phyloP scores from a whole-genome alignment of 1,284 basidiomycete species.

The Prillingera fragicola region DNA sequence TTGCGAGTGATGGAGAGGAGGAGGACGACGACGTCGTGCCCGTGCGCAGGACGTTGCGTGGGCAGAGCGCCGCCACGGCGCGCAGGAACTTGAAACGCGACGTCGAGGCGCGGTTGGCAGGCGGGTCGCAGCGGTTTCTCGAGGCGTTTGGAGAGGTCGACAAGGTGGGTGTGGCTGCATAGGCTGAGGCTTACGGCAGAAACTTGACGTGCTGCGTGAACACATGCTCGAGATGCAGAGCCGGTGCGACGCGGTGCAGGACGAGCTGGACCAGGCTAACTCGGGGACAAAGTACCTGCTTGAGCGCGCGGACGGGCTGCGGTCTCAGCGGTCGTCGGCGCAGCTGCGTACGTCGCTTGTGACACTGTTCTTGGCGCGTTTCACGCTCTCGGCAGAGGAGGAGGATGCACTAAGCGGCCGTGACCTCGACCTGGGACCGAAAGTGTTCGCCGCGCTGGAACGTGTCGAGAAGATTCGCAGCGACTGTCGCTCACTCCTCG shows the following conservation, averaged over 20 bases:
- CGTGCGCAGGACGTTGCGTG: slow-evolving; percentile 34
- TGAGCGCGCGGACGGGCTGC: slow-evolving; percentile 75
- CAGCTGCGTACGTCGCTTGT: slow-evolving; percentile 63
- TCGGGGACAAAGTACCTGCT: slow-evolving; percentile 75
- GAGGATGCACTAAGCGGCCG: slow-evolving; percentile 67
- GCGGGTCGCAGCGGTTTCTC: slow-evolving; percentile 74
- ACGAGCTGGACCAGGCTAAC: slow-evolving; percentile 67
- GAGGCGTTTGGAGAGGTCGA: slow-evolving; percentile 79
- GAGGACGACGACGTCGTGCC: slow-evolving; percentile 31
- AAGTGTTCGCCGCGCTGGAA: slow-evolving; percentile 80
- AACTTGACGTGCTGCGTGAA: slow-evolving; percentile 66
- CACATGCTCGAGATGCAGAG: slow-evolving; percentile 71
- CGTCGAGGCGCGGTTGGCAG: slow-evolving; percentile 71
- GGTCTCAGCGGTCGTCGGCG: slow-evolving; percentile 64
- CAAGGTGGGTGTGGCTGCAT: slow-evolving; percentile 57
- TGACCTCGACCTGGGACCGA: slow-evolving; percentile 65
- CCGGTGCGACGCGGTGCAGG: slow-evolving; percentile 77
- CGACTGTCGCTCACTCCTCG: slow-evolving; percentile 77
- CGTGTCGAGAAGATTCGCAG: slow-evolving; percentile 73
- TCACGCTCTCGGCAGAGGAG: slow-evolving; percentile 74
- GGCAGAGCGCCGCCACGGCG: slow-evolving; percentile 54
- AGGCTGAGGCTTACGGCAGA: slow-evolving; percentile 51
- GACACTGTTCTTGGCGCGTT: slow-evolving; percentile 70
- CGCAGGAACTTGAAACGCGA: slow-evolving; percentile 74
- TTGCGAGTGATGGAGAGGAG: slow-evolving; percentile 25